Conservation (phyloP, 2,329 filamentous ascomycete species). For the Lojkania enalia region DNA sequence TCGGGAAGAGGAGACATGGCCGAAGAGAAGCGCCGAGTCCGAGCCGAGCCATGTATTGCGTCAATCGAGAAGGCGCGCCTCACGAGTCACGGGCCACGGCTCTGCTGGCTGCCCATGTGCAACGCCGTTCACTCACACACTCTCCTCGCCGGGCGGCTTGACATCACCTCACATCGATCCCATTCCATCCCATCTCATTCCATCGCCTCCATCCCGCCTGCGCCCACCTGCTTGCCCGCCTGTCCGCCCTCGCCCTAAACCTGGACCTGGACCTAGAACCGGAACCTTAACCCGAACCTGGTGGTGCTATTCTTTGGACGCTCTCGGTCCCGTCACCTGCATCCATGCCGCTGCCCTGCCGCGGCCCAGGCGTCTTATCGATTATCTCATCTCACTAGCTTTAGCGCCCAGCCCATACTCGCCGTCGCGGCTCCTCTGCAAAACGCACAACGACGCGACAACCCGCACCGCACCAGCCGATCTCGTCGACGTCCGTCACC, state of each 20-base stretch:
- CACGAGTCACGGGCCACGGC: neutral
- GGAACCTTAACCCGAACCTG: too few species aligned
- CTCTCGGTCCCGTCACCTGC: neutral
- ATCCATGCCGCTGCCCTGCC: slow-evolving; percentile 2
- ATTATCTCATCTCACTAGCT: slow-evolving; percentile 20
- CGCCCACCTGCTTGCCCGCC: neutral
- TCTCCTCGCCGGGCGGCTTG: too few species aligned
- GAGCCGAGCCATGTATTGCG: neutral
- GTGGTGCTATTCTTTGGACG: too few species aligned
- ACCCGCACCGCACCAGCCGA: slow-evolving; percentile 11
- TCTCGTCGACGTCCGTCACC: slow-evolving; percentile 11
- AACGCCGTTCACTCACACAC: too few species aligned
- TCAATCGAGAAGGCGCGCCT: slow-evolving; percentile 1
- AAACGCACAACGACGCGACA: slow-evolving; percentile 17
- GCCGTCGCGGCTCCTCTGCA: slow-evolving; percentile 12
- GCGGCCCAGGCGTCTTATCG: slow-evolving; percentile 20
- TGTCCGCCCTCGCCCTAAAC: neutral
- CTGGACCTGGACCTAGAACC: too few species aligned
- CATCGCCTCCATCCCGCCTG: neutral
- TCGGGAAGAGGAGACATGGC: neutral
- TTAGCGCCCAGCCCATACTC: slow-evolving; percentile 8
- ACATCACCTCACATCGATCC: too few species aligned
- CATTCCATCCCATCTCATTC: neutral
- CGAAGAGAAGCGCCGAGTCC: neutral
- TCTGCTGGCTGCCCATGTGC: neutral